These are phyloP conservation scores for Geotrichum siamense DNA, from an alignment of 1,139 yeast genomes.

Conservation along the genomic window DNA sequence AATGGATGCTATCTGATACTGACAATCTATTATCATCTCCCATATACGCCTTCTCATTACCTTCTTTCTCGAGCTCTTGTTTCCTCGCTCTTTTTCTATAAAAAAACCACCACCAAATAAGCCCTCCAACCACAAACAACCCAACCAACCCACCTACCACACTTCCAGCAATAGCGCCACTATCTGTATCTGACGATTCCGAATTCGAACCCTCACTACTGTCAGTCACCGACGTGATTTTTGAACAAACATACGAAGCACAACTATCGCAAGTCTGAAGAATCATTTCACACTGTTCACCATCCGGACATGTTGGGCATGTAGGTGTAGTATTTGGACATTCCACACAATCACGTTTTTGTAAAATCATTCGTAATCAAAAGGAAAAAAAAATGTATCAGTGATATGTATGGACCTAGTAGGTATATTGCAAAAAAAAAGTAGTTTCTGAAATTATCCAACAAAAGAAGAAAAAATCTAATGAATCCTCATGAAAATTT, in stretches of 20 bases:
- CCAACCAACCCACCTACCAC: slow-evolving; percentile 36
- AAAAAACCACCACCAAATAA: slow-evolving; percentile 29
- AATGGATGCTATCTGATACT: slow-evolving; percentile 16
- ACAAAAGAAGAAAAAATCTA: no score
- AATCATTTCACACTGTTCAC: slow-evolving; percentile 28
- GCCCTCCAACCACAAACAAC: slow-evolving; percentile 24
- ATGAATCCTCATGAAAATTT: no score
- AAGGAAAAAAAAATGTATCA: no score
- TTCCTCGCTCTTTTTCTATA: slow-evolving; percentile 21
- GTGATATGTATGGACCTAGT: no score
- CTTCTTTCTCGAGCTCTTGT: slow-evolving; percentile 8
- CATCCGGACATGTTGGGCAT: slow-evolving; percentile 28
- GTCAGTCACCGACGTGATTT: slow-evolving; percentile 13
- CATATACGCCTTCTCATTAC: slow-evolving; percentile 17
- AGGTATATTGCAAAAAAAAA: no score
- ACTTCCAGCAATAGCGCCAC: slow-evolving; percentile 38
- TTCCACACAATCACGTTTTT: slow-evolving; percentile 10
- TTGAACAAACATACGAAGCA: slow-evolving; percentile 25
- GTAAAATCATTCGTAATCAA: not conserved
- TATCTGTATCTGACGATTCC: slow-evolving; percentile 9
- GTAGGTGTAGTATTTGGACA: slow-evolving; percentile 21
- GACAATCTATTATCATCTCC: slow-evolving; percentile 9
- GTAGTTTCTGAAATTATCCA: no score
- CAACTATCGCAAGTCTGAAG: slow-evolving; percentile 31
- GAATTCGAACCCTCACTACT: slow-evolving; percentile 5